phyloP scores from a whole-genome alignment of 176 grass and related monocot species.

The Puccinellia tenuiflora region DNA sequence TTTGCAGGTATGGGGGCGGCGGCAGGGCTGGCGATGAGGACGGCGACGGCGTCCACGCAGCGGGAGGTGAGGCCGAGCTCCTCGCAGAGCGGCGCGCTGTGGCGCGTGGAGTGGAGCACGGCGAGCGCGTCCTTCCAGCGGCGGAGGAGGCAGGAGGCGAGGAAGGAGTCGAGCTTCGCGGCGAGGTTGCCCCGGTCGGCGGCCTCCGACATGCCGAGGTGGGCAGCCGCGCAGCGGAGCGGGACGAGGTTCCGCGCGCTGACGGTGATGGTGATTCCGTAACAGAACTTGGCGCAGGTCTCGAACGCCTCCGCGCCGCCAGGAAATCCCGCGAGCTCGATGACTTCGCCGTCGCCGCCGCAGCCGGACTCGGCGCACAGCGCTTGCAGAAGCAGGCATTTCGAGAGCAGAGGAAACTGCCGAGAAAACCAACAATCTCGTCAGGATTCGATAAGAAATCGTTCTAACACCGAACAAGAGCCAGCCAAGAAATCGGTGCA shows the following conservation, averaged over 20 bases:
- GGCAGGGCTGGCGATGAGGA: conserved; percentile 44
- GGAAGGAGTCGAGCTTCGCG: conserved; percentile 80
- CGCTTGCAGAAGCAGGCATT: conserved; percentile 74
- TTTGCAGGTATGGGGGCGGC: not conserved
- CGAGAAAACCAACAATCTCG: not conserved
- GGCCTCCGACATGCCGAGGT: conserved; percentile 85
- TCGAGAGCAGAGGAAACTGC: conserved; percentile 91
- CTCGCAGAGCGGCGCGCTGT: conserved; percentile 48
- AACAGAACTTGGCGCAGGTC: conserved; percentile 90
- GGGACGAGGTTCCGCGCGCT: conserved; percentile 79
- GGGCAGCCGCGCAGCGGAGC: conserved; percentile 68
- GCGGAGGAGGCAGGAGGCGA: conserved; percentile 77
- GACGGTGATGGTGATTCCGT: conserved; percentile 81
- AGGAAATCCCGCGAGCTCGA: conserved; percentile 59
- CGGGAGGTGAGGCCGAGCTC: conserved; percentile 69
- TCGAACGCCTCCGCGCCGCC: conserved; percentile 84
- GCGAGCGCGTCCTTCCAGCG: conserved; percentile 89
- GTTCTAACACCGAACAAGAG: not conserved
- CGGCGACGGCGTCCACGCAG: conserved; percentile 66
- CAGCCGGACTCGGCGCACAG: conserved; percentile 50
- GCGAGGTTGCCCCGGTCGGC: conserved; percentile 74
- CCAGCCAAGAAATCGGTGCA: not conserved
- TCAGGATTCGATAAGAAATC: not conserved
- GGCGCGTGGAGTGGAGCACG: conserved; percentile 62
- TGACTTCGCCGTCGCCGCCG: conserved; percentile 8